Evolutionary conservation across 805 yeast species (phyloP).

Genomic region (Pichia cephalocereana): DNA sequence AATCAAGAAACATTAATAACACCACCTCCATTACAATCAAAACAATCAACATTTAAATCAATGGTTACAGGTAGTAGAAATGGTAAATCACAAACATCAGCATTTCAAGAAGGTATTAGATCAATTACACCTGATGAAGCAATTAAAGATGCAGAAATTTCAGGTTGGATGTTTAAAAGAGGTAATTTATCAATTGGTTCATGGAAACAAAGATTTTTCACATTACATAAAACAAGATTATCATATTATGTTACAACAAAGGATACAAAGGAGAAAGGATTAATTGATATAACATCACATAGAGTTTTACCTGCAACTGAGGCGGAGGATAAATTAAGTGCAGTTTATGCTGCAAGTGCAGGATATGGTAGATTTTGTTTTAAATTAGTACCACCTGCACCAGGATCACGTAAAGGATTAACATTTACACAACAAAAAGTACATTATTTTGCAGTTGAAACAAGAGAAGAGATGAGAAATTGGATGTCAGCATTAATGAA

Average conservation of each 20-base stretch:
- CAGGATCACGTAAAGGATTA: conserved; percentile 90
- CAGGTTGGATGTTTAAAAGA: conserved; percentile 96
- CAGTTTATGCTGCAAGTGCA: conserved; percentile 84
- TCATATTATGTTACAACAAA: conserved; percentile 75
- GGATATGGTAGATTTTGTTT: conserved; percentile 93
- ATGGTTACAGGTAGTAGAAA: conserved; percentile 31
- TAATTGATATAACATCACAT: conserved; percentile 94
- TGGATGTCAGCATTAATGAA: conserved; percentile 96
- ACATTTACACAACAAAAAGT: conserved; percentile 95
- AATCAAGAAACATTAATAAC: background rate
- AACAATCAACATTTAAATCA: conserved; percentile 28
- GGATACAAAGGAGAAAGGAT: conserved; percentile 81
- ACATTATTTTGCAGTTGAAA: conserved; percentile 93
- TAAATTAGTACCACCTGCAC: conserved; percentile 93
- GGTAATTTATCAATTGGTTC: conserved; percentile 79
- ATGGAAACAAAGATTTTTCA: conserved; percentile 84
- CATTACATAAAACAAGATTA: conserved; percentile 85
- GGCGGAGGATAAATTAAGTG: conserved; percentile 66
- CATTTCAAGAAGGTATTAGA: conserved; percentile 83
- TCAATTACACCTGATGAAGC: conserved; percentile 69
- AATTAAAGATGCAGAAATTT: conserved; percentile 59
- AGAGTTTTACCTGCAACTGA: conserved; percentile 75
- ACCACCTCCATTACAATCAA: conserved; percentile 36
- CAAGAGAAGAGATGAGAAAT: conserved; percentile 80
- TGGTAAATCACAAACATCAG: conserved; percentile 58